phyloP scores from a whole-genome alignment of 1,284 basidiomycete species.

The Malassezia restricta region DNA sequence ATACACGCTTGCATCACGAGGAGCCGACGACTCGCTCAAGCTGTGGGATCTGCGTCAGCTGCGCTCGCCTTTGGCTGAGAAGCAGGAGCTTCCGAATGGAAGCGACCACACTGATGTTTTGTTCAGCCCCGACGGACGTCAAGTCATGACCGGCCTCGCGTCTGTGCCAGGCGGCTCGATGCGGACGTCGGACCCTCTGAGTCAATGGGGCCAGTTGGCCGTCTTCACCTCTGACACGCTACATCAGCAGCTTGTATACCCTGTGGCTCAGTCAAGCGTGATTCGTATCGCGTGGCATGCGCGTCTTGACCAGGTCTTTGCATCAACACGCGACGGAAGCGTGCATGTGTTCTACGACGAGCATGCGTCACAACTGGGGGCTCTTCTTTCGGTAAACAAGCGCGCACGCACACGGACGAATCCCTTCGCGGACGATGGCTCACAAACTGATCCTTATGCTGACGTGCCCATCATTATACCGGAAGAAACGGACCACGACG shows the following conservation, averaged over 20 bases:
- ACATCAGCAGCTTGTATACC: not conserved
- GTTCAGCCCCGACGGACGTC: slow-evolving; percentile 72
- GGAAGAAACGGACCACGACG: slow-evolving; percentile 8
- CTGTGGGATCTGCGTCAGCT: slow-evolving; percentile 83
- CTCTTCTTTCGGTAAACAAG: slow-evolving; percentile 64
- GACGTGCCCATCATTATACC: slow-evolving; percentile 23
- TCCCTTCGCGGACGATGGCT: slow-evolving; percentile 1
- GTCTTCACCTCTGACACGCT: slow-evolving; percentile 18
- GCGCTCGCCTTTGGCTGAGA: slow-evolving; percentile 64
- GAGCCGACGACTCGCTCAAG: slow-evolving; percentile 87
- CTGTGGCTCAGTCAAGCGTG: slow-evolving; percentile 8
- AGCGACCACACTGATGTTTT: slow-evolving; percentile 83
- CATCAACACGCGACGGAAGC: slow-evolving; percentile 51
- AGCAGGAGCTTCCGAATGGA: slow-evolving; percentile 58
- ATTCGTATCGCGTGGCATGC: slow-evolving; percentile 23
- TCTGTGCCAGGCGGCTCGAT: slow-evolving; percentile 2
- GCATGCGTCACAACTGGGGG: slow-evolving; percentile 71
- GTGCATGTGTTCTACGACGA: slow-evolving; percentile 84
- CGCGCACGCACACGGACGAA: slow-evolving; percentile 30
- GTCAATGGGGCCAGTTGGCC: slow-evolving; percentile 18
- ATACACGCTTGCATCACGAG: slow-evolving; percentile 61
- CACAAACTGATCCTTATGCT: not conserved
- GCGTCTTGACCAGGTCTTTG: slow-evolving; percentile 35
- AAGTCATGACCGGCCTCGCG: slow-evolving; percentile 61
- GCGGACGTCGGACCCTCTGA: not conserved